Evolutionary conservation across 208 protist species (phyloP).

Genomic region (Trypanosoma vivax): DNA sequence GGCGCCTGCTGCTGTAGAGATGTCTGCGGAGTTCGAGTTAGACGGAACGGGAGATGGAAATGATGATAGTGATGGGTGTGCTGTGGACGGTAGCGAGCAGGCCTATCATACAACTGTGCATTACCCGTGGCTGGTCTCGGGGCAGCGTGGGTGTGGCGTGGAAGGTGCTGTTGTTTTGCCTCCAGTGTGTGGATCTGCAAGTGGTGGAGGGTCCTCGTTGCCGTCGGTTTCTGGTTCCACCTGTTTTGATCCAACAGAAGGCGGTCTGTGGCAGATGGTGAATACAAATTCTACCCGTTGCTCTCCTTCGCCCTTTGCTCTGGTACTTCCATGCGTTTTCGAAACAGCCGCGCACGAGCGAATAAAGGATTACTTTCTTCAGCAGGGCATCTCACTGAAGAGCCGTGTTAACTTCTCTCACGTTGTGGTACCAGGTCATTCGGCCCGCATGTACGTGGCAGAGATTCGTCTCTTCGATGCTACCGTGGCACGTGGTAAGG

Average conservation of each 20-base stretch:
- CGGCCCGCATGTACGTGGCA: constrained; percentile 42
- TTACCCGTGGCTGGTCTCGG: constrained; percentile 21
- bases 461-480: constrained; percentile 42
- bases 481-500: constrained; percentile 43
- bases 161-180: too few species aligned
- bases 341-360: constrained; percentile 42
- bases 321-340: constrained; percentile 66
- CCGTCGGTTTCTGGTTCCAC: background rate
- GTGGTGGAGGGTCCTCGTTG: background rate
- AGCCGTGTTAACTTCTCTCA: constrained; percentile 28
- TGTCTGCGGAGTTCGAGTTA: background rate
- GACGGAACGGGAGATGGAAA: background rate
- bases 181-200: background rate
- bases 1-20: background rate
- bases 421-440: constrained; percentile 23
- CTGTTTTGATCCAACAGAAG: constrained; percentile 64
- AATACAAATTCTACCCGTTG: constrained; percentile 51
- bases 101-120: constrained; percentile 23
- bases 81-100: background rate
- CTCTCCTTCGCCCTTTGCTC: constrained; percentile 53
- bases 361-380: constrained; percentile 50
- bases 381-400: constrained; percentile 38
- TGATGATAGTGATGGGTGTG: background rate
- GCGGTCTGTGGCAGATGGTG: constrained; percentile 65
- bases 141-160: background rate